Evolutionary conservation across 164 flowering plant species (phyloP).

Genomic region (Umbellularia californica): DNA sequence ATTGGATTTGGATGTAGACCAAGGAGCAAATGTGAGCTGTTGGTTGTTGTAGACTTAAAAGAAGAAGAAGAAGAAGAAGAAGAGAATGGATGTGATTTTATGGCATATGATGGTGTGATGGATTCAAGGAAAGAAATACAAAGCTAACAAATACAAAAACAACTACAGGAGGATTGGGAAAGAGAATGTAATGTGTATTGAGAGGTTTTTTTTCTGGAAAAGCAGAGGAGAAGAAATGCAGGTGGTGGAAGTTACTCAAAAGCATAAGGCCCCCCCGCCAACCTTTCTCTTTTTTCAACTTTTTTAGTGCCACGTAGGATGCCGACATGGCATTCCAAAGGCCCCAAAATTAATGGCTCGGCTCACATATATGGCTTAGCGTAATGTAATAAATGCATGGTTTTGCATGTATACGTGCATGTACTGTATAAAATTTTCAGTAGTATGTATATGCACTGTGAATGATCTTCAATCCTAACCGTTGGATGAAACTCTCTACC

Average conservation of each 20-base stretch:
- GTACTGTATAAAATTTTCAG: too few species aligned
- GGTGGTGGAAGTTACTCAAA: slow-evolving; percentile 35
- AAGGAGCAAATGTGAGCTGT: slow-evolving; percentile 1
- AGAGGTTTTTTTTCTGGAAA: slow-evolving; percentile 22
- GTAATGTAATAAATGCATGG: neutral
- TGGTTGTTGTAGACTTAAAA: neutral
- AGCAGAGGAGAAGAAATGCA: slow-evolving; percentile 24
- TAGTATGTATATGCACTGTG: too few species aligned
- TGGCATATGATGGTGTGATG: slow-evolving; percentile 20
- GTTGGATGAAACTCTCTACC: too few species aligned
- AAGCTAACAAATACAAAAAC: too few species aligned
- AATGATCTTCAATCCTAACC: too few species aligned
- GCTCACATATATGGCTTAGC: neutral
- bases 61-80: slow-evolving; percentile 10
- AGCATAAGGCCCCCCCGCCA: slow-evolving; percentile 32
- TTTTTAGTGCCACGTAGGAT: slow-evolving; percentile 29
- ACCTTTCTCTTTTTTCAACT: slow-evolving; percentile 19
- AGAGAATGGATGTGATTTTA: neutral
- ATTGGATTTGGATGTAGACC: slow-evolving; percentile 21
- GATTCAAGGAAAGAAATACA: slow-evolving; percentile 19
- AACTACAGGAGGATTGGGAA: slow-evolving; percentile 5
- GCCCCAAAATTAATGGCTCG: slow-evolving; percentile 2
- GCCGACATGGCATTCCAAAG: slow-evolving; percentile 42
- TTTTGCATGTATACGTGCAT: too few species aligned
- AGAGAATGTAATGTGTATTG: slow-evolving; percentile 16